Evolutionary conservation across 1,139 yeast genomes (phyloP).

Genomic region (Hemisphaericaspora subhashii): DNA sequence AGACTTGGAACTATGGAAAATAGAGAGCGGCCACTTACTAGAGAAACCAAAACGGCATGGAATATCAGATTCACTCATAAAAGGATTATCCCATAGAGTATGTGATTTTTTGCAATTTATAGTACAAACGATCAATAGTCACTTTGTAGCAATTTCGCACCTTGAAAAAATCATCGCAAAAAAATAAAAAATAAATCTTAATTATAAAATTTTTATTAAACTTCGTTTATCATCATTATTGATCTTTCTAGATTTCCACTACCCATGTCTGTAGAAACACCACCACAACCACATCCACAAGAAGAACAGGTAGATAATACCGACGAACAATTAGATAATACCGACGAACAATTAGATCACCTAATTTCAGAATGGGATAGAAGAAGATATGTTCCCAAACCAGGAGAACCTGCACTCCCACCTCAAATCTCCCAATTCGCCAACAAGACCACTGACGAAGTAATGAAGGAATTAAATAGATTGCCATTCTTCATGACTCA

Average conservation of each 20-base stretch:
- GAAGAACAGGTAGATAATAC: conserved; percentile 6
- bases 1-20: too few species aligned
- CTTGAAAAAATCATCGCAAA: too few species aligned
- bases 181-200: too few species aligned
- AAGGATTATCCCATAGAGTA: too few species aligned
- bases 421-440: conserved; percentile 75
- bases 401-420: conserved; percentile 80
- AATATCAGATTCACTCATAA: too few species aligned
- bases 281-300: neutral
- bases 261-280: neutral
- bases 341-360: conserved; percentile 5
- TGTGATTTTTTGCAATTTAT: too few species aligned
- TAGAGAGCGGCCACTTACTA: too few species aligned
- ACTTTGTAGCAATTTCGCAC: too few species aligned
- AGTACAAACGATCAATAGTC: too few species aligned
- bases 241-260: neutral
- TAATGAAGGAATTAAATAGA: conserved; percentile 74
- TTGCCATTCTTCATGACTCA: conserved; percentile 95
- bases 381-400: conserved; percentile 62
- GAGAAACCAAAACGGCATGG: too few species aligned
- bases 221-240: too few species aligned
- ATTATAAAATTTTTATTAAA: too few species aligned
- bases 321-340: conserved; percentile 4
- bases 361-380: conserved; percentile 52
- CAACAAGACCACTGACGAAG: conserved; percentile 70